These are phyloP conservation scores for Jaltomata sinuosa DNA, from an alignment of 257 asterid species.

Conservation along the genomic window DNA sequence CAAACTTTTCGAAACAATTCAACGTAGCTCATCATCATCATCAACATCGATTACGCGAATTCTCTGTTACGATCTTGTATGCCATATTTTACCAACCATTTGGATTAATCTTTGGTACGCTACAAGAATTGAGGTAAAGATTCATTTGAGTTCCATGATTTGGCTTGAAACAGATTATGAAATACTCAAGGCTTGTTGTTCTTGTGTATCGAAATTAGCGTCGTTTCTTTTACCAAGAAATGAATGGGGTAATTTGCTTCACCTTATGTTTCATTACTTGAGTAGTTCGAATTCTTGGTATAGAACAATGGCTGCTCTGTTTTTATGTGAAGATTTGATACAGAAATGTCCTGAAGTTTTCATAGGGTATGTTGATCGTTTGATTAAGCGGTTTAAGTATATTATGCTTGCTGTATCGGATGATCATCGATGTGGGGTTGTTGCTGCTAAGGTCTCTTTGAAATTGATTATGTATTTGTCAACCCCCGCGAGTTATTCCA, in stretches of 20 bases:
- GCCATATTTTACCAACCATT: neutral
- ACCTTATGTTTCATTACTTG: neutral
- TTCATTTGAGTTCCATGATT: neutral
- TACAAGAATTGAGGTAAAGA: too few relatives aligned
- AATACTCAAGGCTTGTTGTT: neutral
- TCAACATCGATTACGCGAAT: neutral
- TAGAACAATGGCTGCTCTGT: neutral
- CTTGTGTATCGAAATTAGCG: neutral
- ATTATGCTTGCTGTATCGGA: neutral
- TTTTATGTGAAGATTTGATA: neutral
- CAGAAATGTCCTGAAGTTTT: neutral
- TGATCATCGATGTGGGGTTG: neutral
- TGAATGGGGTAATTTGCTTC: neutral
- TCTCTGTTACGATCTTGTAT: neutral
- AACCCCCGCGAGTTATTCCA: neutral
- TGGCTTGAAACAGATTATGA: neutral
- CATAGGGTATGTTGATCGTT: neutral
- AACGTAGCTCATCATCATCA: neutral
- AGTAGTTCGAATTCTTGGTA: neutral
- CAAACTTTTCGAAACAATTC: neutral
- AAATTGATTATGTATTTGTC: neutral
- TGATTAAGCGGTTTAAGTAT: neutral
- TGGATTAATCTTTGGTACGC: neutral
- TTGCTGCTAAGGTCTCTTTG: neutral
- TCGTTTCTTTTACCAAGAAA: neutral